Base-by-base conservation (phyloP, 176 grass and related monocot genomes). In the Elymus sibiricus region DNA sequence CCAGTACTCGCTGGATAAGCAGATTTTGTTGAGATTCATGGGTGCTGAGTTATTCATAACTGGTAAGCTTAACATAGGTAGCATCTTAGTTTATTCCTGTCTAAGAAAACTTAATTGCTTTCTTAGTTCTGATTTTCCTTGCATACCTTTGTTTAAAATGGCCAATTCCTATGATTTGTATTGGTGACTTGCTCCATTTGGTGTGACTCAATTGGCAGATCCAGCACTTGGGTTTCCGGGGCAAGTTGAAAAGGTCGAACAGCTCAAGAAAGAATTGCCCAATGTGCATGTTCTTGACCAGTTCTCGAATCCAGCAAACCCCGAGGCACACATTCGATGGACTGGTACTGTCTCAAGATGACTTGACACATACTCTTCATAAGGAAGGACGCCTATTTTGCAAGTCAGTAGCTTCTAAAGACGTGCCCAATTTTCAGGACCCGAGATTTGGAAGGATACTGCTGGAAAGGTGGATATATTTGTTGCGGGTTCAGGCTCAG, bases 391-490 rank as follows among this genome's bases (percentile, higher is more conserved):
- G 10, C 14, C n/a, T 74, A 27, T 74, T 7, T 74, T 47, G 14
- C 7, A 74, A 46, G 13, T 74, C 44, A 15, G 53, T 58, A 58
- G 24, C 39, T 74, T 25, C 47, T 19, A 74, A 74, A 47, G 42
- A 17, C 10, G 43, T 75, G 47, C 47, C 4, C 8, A 15, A 29
- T 49, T 51, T 74, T 51, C 51, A 93, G 91, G 91, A 5, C 91
- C 91, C 43, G 88, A 93, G 63, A 90, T 93, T 70, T 93, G 91
- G 91, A 90, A 86, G 69, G 82, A 93, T 56, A 90, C 85, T 27
- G 91, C 85, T 55, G 88, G 82, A 0, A 82, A 87, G 49, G 82
- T 90, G 13, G 91, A 93, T 6, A 86, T 88, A 11, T 93, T 90
- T 76, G 79, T 90, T 25, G 67, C 86, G 3, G 69, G 75, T 64